Conservation (phyloP, 2,329 filamentous ascomycete species). For the Aureobasidium sp. region DNA sequence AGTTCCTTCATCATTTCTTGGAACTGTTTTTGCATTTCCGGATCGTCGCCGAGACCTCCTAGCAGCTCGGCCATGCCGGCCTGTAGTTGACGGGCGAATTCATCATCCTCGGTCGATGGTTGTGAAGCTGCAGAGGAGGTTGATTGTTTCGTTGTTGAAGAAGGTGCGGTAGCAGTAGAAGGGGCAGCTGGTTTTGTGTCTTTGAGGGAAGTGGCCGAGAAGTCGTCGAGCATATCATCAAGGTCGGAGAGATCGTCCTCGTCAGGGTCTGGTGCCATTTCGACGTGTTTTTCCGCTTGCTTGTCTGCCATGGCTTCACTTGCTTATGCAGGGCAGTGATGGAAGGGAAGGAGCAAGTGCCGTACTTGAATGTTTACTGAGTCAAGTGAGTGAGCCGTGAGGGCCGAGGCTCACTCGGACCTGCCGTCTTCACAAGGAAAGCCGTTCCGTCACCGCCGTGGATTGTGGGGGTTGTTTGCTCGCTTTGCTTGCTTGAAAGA, state of each 20-base stretch:
- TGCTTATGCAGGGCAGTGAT: background rate
- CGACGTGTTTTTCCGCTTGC: constrained; percentile 19
- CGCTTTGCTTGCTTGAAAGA: background rate
- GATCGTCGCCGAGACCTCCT: constrained; percentile 54
- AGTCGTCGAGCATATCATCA: constrained; percentile 86
- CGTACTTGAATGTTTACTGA: background rate
- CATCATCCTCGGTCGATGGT: constrained; percentile 51
- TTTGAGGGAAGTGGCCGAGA: constrained; percentile 59
- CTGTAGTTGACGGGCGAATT: constrained; percentile 80
- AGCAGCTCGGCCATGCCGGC: constrained; percentile 82
- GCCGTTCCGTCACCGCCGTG: background rate
- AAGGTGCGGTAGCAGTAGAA: background rate
- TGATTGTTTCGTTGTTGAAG: constrained; percentile 16
- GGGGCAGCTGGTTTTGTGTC: constrained; percentile 36
- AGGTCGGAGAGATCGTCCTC: constrained; percentile 89
- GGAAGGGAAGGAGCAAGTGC: background rate
- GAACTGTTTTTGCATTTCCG: constrained; percentile 71
- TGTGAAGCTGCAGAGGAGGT: constrained; percentile 22
- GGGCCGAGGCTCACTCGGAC: constrained; percentile 1
- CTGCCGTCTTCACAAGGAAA: background rate
- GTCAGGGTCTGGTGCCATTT: constrained; percentile 66
- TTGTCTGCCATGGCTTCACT: constrained; percentile 25
- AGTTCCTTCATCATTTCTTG: constrained; percentile 71
- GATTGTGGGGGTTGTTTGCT: background rate
- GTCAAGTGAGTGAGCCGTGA: background rate